phyloP scores from a whole-genome alignment of 805 yeast genomes.

The Pichia deserticola region DNA sequence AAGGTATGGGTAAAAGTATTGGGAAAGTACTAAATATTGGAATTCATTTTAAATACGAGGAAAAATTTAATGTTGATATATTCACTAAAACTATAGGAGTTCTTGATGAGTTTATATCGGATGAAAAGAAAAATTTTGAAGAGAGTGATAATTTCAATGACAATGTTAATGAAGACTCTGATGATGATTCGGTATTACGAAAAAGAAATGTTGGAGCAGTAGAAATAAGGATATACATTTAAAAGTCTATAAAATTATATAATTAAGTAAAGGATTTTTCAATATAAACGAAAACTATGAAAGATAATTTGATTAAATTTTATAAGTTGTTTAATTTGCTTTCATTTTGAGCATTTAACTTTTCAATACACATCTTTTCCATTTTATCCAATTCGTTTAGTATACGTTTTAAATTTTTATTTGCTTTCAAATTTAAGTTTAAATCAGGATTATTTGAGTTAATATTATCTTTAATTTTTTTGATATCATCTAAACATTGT shows the following conservation, averaged over 20 bases:
- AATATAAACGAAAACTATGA: too few relatives aligned
- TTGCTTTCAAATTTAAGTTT: slow-evolving; percentile 28
- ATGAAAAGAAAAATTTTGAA: slow-evolving; percentile 18
- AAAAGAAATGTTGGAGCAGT: slow-evolving; percentile 43
- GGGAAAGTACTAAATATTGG: slow-evolving; percentile 59
- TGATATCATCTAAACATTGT: slow-evolving; percentile 42
- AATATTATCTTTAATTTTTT: slow-evolving; percentile 23
- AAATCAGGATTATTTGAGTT: slow-evolving; percentile 14
- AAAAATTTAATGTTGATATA: slow-evolving; percentile 47
- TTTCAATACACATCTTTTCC: slow-evolving; percentile 30
- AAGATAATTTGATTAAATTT: too few relatives aligned
- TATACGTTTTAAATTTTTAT: slow-evolving; percentile 40
- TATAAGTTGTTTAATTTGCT: neutral
- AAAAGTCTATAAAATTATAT: neutral
- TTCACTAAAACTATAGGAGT: slow-evolving; percentile 61
- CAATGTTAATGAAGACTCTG: slow-evolving; percentile 20
- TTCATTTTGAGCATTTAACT: slow-evolving; percentile 6
- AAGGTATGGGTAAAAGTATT: slow-evolving; percentile 74
- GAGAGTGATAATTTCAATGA: slow-evolving; percentile 18
- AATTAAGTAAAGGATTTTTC: too few relatives aligned
- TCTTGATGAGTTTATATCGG: slow-evolving; percentile 51
- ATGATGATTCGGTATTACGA: slow-evolving; percentile 17
- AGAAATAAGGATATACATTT: slow-evolving; percentile 34
- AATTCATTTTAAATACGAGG: slow-evolving; percentile 45
- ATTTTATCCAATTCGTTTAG: slow-evolving; percentile 43